Evolutionary conservation across 768 basidiomycete species (phyloP), one percentile per base, ranked within the genome.

Genomic region (Trametes maxima): DNA sequence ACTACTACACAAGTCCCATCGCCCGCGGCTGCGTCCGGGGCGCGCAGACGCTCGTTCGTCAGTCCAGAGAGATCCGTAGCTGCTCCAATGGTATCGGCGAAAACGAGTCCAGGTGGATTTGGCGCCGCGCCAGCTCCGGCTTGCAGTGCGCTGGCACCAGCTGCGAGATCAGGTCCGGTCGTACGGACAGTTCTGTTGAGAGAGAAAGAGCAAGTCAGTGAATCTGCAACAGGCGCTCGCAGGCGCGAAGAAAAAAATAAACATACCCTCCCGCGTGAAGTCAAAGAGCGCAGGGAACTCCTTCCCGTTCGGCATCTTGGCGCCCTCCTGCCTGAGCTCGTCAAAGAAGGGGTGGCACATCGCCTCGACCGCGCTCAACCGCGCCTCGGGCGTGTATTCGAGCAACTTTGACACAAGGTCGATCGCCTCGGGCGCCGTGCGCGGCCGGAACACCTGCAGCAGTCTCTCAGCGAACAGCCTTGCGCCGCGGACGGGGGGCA

Each of bases 341-440:
- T 98, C 95, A 74, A 99, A 99, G 89, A 98, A 95, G 25, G 92
- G 87, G 73, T 96, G 88, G 65, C 93, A 82, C 94, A 96, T 94
- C 24, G 92, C 91, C 75, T 94, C 89, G 68, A 94, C 83, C 1
- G 94, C 90, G 68, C 90, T 93, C 76, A 96, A 75, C 54, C 97
- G 89, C 35, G 92, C 89, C 46, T 89, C 89, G 10, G 97, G 97
- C n/a, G 97, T 99, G 78, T 99, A 99, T 72, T 98, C 96, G 68
- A 99, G 82, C 63, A 99, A 79, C 75, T 93, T 95, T 17, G 92
- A 88, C 62, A 99, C 96, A 59, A 98, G 79, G 69, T 96, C 92
- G 77, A 99, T 98, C 58, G 97, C 95, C 75, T 98, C 95, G 17
- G 89, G 87, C 13, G 95, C 88, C 14, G 97, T 98, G 69, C 96